Conservation (phyloP, 192 early-diverging fungal genomes). For the Coemansia sp. region DNA sequence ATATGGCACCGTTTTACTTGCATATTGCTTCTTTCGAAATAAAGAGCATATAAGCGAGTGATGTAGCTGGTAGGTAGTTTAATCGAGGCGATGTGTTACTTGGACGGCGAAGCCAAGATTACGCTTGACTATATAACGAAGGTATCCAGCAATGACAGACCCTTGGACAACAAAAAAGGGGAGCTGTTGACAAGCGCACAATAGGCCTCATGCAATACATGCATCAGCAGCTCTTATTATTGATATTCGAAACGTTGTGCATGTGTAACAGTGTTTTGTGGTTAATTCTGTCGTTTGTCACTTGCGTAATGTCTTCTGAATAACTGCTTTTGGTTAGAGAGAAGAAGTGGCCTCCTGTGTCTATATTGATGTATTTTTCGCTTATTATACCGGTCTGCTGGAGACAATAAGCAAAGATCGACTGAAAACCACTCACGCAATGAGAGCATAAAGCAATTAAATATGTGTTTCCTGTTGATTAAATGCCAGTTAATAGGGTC, state of each 20-base stretch:
- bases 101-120: background rate
- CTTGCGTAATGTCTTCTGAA: background rate
- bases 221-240: background rate
- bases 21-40: too few species aligned
- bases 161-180: too few species aligned
- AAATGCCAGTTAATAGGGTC: conserved; percentile 1
- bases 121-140: too few species aligned
- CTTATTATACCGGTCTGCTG: background rate
- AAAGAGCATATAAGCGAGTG: too few species aligned
- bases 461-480: background rate
- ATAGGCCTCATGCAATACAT: background rate
- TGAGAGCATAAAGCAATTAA: background rate
- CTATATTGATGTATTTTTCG: background rate
- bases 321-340: too few species aligned
- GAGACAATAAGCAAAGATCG: background rate
- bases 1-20: too few species aligned
- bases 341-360: background rate
- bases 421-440: background rate
- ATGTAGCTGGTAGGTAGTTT: too few species aligned
- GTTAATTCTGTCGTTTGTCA: background rate
- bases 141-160: background rate
- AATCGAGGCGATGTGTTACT: conserved; percentile 8
- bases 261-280: conserved; percentile 3
- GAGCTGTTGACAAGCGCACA: too few species aligned
- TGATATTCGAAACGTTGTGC: background rate